These are phyloP conservation scores for Acanthamoeba healyi DNA, from an alignment of 208 protist genomes.

Conservation along the genomic window DNA sequence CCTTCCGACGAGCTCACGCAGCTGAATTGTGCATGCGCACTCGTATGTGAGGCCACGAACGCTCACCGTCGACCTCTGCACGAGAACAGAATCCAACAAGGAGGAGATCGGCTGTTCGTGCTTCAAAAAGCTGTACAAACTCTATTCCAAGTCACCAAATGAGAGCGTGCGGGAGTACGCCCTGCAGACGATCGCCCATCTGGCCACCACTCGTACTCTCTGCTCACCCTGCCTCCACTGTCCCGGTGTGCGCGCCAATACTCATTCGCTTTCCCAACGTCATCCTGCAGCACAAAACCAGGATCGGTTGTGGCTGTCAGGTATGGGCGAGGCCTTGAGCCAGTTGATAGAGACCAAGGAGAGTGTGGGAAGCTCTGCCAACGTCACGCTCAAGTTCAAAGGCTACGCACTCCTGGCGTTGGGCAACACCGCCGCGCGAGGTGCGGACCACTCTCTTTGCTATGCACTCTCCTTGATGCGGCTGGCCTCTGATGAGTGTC, in stretches of 20 bases:
- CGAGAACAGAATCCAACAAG: background rate
- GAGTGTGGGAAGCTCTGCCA: background rate
- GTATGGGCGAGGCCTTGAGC: background rate
- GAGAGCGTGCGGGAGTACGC: constrained; percentile 58
- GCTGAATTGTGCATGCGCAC: no score
- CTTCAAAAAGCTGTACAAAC: constrained; percentile 56
- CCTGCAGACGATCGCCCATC: constrained; percentile 37
- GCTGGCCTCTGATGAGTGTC: no score
- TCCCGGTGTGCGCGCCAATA: background rate
- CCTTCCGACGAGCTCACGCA: no score
- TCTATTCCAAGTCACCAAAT: background rate
- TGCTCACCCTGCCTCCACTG: background rate
- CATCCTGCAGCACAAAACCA: constrained; percentile 7
- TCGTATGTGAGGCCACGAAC: no score
- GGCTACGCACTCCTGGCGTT: constrained; percentile 21
- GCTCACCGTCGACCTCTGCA: background rate
- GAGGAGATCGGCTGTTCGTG: constrained; percentile 47
- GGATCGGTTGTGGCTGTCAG: constrained; percentile 37
- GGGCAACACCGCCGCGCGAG: constrained; percentile 7
- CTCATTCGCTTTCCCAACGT: background rate
- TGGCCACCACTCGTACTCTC: constrained; percentile 23
- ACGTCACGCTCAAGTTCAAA: background rate
- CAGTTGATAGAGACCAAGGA: background rate
- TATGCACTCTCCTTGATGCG: background rate
- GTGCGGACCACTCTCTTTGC: background rate